Percentiles rank a stretch among this genome's conserved stretches.
Evolutionary conservation across 768 basidiomycete genomes (phyloP).

Genomic region (Trametes elegans): DNA sequence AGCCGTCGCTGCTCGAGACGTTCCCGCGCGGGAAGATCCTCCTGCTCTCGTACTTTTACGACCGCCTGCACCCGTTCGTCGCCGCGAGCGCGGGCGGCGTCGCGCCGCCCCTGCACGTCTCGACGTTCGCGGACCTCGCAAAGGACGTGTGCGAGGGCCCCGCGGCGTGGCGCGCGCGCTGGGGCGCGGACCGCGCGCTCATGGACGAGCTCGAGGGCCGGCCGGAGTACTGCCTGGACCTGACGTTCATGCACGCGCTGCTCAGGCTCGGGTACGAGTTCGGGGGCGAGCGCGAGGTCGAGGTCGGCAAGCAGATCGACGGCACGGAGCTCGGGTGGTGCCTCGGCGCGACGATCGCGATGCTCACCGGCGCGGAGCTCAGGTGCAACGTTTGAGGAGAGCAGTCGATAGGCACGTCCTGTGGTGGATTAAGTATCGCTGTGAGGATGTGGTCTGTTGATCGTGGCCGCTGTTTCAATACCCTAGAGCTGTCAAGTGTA

Average conservation of each 20-base stretch:
- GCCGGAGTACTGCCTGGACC: slow-evolving; percentile 93
- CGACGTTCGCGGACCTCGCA: slow-evolving; percentile 64
- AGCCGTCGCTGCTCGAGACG: slow-evolving; percentile 86
- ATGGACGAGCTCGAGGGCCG: slow-evolving; percentile 73
- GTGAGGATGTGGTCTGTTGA: background rate
- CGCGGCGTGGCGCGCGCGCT: slow-evolving; percentile 50
- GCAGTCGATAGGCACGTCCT: too few relatives aligned
- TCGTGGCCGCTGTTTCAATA: background rate
- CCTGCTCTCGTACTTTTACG: slow-evolving; percentile 97
- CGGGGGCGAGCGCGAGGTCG: slow-evolving; percentile 59
- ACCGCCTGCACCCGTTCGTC: slow-evolving; percentile 82
- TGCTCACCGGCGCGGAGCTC: slow-evolving; percentile 57
- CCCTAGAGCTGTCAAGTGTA: background rate
- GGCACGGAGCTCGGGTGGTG: slow-evolving; percentile 96
- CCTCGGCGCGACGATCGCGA: slow-evolving; percentile 77
- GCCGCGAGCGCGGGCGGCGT: slow-evolving; percentile 27
- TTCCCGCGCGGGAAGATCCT: slow-evolving; percentile 85
- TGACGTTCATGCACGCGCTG: slow-evolving; percentile 93
- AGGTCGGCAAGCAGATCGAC: slow-evolving; percentile 81
- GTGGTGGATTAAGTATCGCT: too few relatives aligned
- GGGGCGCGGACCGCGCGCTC: slow-evolving; percentile 44
- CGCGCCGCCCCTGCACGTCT: slow-evolving; percentile 35
- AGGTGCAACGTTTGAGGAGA: slow-evolving; percentile 41
- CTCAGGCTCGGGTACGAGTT: slow-evolving; percentile 91
- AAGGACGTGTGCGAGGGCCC: slow-evolving; percentile 71